phyloP scores from a whole-genome alignment of 1,139 yeast species.

The Sugiyamaella novakii region DNA sequence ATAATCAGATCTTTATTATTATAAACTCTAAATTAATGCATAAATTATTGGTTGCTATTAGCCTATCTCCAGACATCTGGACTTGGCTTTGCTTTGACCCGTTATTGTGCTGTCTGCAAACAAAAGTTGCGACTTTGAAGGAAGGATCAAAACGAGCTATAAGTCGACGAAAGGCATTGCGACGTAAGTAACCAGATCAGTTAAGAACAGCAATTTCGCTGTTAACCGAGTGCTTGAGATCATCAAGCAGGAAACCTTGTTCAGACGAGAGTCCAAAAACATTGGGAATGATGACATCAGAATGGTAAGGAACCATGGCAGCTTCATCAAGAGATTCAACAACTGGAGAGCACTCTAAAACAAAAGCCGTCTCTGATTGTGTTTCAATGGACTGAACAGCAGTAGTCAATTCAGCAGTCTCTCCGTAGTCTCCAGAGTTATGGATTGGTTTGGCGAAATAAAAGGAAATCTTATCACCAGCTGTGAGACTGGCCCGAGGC shows the following conservation, averaged over 20 bases:
- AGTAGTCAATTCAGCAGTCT: conserved; percentile 23
- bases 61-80: background rate
- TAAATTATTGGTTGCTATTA: background rate
- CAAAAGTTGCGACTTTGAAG: background rate
- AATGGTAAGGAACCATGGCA: conserved; percentile 22
- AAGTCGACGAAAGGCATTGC: too few species aligned
- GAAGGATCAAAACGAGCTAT: too few species aligned
- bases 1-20: conserved; percentile 6
- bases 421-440: conserved; percentile 23
- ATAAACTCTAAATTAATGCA: conserved; percentile 11
- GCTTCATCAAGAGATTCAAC: conserved; percentile 27
- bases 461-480: conserved; percentile 54
- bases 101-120: background rate
- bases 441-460: conserved; percentile 40
- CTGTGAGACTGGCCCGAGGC: conserved; percentile 51
- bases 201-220: conserved; percentile 34
- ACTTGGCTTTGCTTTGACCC: background rate
- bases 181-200: too few species aligned
- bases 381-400: conserved; percentile 15
- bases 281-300: conserved; percentile 25
- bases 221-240: conserved; percentile 38
- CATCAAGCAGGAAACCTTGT: conserved; percentile 39
- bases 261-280: conserved; percentile 42
- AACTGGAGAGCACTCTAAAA: conserved; percentile 33
- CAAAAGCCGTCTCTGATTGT: conserved; percentile 16